Evolutionary conservation across 306 rosid species (phyloP).

Genomic region (Delonix regia): DNA sequence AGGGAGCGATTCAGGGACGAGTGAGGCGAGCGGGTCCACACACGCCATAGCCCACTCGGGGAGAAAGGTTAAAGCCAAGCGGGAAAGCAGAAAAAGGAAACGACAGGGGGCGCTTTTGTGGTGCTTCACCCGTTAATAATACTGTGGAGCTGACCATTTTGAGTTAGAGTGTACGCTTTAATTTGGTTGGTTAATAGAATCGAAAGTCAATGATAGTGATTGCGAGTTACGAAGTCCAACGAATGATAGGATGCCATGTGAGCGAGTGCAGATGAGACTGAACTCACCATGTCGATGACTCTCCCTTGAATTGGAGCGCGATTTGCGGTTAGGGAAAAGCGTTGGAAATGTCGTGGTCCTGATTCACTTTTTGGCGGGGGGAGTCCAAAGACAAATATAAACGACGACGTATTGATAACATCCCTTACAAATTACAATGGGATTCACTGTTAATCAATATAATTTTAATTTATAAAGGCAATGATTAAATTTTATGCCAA

Average conservation of each 20-base stretch:
- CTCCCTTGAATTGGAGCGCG: slow-evolving; percentile 35
- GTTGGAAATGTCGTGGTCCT: slow-evolving; percentile 5
- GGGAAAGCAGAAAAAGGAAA: slow-evolving; percentile 31
- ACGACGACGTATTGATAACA: slow-evolving; percentile 35
- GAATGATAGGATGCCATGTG: slow-evolving; percentile 6
- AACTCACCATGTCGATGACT: neutral
- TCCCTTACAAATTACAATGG: no score
- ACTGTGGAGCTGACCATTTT: slow-evolving; percentile 7
- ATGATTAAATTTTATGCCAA: no score
- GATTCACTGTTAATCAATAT: no score
- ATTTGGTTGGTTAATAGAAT: slow-evolving; percentile 28
- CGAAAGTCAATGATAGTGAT: neutral
- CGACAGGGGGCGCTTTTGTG: slow-evolving; percentile 32
- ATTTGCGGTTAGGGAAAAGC: slow-evolving; percentile 37
- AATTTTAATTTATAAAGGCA: no score
- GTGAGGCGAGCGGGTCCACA: slow-evolving; percentile 42
- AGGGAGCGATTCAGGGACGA: slow-evolving; percentile 26
- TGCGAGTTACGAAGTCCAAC: neutral
- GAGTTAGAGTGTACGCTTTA: neutral
- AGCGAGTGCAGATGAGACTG: neutral
- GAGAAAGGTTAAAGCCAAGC: slow-evolving; percentile 28
- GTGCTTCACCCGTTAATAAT: slow-evolving; percentile 6
- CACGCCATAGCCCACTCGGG: slow-evolving; percentile 30
- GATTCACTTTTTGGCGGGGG: slow-evolving; percentile 29
- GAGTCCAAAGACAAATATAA: neutral